Base-by-base conservation (phyloP, 371 early-diverging fungal species). In the Mucor irregularis region DNA sequence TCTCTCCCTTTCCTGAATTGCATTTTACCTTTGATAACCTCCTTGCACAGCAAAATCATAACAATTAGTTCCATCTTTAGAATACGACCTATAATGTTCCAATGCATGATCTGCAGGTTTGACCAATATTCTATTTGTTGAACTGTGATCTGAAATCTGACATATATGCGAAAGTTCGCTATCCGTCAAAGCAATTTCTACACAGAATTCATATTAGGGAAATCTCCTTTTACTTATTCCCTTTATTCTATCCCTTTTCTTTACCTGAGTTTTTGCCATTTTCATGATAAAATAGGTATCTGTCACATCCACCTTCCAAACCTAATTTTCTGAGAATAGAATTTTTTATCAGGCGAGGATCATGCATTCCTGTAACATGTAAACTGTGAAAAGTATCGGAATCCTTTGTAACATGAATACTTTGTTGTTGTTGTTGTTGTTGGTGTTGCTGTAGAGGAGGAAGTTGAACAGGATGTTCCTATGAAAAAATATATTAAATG, bases 221-320 rank as follows among this genome's bases (percentile, higher is more conserved):
- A 19, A 19, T 9, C 9, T 19, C 26, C 14, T 16, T 16, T 43
- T 25, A 24, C 51, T 39, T 30, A 16, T 22, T 42, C 45, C 48
- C 48, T 47, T 47, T 33, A 30, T 29, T 17, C 11, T 37, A 28
- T 19, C n/a, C 16, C n/a, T 46, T 13, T 24, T n/a, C 19, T 16
- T 67, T 66, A 63, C 78, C 72, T 40, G 73, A 61, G 28, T 69
- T 61, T 31, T 66, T 58, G 22, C 75, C 78, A 45, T 74, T 74
- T 44, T 75, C 75, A 63, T 75, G 78, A 33, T 61, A 78, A 42
- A 71, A 78, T 8, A 62, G 49, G 44, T 68, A 74, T 50, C 53
- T 48, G 16, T 66, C 63, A 53, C 49, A 56, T 38, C 46, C 58
- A 24, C 58, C 72, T 37, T 69, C 66, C 8, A 77, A 29, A 10